Percentiles rank a stretch among this genome's conserved stretches.
phyloP scores from a whole-genome alignment of 1,139 yeast genomes.

The Geotrichum europaeum region DNA sequence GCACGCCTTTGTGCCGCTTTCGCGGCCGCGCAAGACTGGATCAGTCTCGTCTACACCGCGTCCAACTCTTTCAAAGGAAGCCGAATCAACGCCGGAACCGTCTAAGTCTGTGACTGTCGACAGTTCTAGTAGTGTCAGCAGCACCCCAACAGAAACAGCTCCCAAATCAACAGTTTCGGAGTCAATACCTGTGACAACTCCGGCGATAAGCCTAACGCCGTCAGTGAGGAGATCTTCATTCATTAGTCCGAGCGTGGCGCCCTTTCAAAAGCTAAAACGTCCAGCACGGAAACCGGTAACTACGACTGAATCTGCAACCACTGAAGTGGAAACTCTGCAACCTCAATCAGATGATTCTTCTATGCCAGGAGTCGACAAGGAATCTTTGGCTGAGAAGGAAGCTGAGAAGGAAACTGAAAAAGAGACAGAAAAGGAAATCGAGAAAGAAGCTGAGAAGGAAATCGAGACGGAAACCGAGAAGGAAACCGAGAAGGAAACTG shows the following conservation, averaged over 20 bases:
- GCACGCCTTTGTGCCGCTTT: slow-evolving; percentile 11
- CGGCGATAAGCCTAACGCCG: slow-evolving; percentile 1
- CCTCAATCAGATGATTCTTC: not conserved
- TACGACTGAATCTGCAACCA: not conserved
- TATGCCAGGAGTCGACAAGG: not conserved
- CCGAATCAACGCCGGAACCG: not conserved
- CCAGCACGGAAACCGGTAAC: not conserved
- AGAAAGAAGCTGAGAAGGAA: not conserved
- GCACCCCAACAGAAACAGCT: not conserved
- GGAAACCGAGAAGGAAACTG: not conserved
- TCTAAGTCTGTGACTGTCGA: not conserved
- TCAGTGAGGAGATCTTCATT: slow-evolving; percentile 5
- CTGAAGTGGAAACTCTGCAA: not conserved
- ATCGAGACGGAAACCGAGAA: not conserved
- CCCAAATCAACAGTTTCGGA: not conserved
- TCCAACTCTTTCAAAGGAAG: not conserved
- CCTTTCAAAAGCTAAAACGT: slow-evolving; percentile 2
- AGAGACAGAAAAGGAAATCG: not conserved
- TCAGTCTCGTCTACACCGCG: not conserved
- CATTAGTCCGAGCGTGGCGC: not conserved
- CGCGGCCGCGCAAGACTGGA: slow-evolving; percentile 6
- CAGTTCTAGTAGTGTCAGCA: not conserved
- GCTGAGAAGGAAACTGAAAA: not conserved
- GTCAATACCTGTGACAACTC: not conserved
- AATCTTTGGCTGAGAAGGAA: not conserved